Evolutionary conservation across 192 early-diverging fungal species (phyloP), one percentile per base, ranked within the genome.

Genomic region (Paraglomus occultum): DNA sequence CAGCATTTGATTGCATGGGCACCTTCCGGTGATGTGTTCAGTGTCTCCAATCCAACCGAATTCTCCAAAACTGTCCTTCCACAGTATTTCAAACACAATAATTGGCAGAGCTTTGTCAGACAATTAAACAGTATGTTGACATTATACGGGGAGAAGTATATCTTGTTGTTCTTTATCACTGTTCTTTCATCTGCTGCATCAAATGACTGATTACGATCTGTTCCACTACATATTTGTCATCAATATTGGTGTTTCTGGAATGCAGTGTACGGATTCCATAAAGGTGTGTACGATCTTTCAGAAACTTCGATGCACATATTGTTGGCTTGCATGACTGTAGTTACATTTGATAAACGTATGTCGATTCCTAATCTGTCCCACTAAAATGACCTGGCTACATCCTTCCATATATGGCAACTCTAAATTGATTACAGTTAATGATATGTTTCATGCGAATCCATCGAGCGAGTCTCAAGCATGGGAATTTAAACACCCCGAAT

Each of bases 21-120:
- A n/a, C 75, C 76, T 12, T 78, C 84, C 20, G 95, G 95, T 60
- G 89, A 92, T 62, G 84, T 90, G 61, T 97, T 97, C 76, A 89
- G 92, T 17, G 91, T 97, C 18, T 89, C 87, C 58, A 93, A 95
- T 60, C 89, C 89, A 7, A 90, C 89, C 12, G 91, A 91, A 61
- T 91, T 96, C 67, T 88, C 90, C 18, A 87, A 85, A 62, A 79
- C 74, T 8, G 83, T 95, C 0, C 75, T 95, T 50, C 93, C 93
- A 22, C 88, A 90, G 73, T 89, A 92, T 70, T 95, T 94, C 72
- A 94, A 94, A 74, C 94, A 95, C 76, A 93, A 91, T 76, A 93
- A 94, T 80, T 94, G 89, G 88, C 87, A 90, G 62, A 93, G 91
- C 77, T 94, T 94, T 86, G 91, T 93, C 44, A 84, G 92, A 22